Evolutionary conservation across 2,329 filamentous ascomycete species (phyloP).

Genomic region (Paraconiothyrium brasiliense): DNA sequence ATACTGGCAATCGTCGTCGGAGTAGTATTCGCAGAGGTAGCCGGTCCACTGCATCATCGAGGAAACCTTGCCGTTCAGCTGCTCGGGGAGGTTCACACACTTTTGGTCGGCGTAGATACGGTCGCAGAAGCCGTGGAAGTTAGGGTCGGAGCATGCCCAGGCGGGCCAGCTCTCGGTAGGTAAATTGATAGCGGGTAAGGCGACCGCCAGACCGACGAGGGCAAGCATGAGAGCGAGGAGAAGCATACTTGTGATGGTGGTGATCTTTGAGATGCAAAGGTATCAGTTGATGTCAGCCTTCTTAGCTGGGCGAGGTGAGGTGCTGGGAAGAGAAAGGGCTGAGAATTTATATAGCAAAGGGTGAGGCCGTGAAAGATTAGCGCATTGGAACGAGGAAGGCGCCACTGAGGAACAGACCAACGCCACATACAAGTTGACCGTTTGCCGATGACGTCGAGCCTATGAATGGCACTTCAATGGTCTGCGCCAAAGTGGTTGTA

Average conservation of each 20-base stretch:
- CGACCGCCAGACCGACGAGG: background rate
- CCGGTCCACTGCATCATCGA: background rate
- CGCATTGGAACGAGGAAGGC: background rate
- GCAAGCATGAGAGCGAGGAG: background rate
- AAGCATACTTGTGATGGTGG: background rate
- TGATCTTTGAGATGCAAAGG: background rate
- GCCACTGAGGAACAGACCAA: background rate
- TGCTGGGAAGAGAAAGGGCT: background rate
- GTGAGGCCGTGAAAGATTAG: background rate
- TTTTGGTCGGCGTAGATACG: background rate
- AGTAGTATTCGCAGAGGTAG: background rate
- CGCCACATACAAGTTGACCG: background rate
- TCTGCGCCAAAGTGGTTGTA: background rate
- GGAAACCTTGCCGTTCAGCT: background rate
- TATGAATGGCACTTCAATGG: background rate
- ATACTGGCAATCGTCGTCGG: background rate
- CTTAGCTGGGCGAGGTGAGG: background rate
- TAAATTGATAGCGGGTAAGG: background rate
- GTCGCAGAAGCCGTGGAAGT: background rate
- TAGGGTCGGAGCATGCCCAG: background rate
- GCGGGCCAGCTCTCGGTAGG: background rate
- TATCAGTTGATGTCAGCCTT: background rate
- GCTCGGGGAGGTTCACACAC: background rate
- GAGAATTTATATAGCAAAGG: background rate
- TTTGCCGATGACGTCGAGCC: background rate